These are phyloP conservation scores for Ocimum tenuiflorum DNA, from an alignment of 257 asterid species.

Conservation along the genomic window DNA sequence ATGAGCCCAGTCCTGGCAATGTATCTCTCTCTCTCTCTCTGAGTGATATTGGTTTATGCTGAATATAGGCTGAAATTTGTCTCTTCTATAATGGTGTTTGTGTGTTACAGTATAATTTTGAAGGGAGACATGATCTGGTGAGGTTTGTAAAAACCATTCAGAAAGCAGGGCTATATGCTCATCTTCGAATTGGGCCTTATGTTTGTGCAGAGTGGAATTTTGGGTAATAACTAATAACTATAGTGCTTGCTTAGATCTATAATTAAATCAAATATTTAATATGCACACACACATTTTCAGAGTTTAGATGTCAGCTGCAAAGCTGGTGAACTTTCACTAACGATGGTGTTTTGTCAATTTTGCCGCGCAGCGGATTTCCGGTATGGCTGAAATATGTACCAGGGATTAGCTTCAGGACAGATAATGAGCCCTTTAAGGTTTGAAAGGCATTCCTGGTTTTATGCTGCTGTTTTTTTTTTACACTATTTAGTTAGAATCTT, in stretches of 20 bases:
- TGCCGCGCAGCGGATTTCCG: constrained; percentile 68
- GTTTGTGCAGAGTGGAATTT: constrained; percentile 96
- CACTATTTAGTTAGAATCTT: neutral
- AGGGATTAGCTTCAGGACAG: constrained; percentile 88
- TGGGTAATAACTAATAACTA: constrained; percentile 46
- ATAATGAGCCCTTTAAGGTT: constrained; percentile 93
- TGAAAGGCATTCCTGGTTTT: neutral
- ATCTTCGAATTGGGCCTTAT: constrained; percentile 84
- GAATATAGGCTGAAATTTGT: neutral
- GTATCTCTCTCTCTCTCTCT: constrained; percentile 33
- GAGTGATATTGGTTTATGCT: neutral
- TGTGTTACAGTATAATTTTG: constrained; percentile 69
- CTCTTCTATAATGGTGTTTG: constrained; percentile 9
- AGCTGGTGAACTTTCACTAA: neutral
- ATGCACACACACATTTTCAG: neutral
- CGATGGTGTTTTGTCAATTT: neutral
- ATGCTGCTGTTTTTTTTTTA: neutral
- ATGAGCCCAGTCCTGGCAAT: constrained; percentile 81
- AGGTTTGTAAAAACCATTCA: constrained; percentile 73
- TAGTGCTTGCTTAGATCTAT: constrained; percentile 15
- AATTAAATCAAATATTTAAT: neutral
- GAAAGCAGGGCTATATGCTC: constrained; percentile 85
- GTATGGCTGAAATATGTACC: constrained; percentile 91
- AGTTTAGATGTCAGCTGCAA: neutral
- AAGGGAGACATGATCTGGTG: constrained; percentile 82